phyloP scores from a whole-genome alignment of 345 rosid genomes.

The Camelina sativa region DNA sequence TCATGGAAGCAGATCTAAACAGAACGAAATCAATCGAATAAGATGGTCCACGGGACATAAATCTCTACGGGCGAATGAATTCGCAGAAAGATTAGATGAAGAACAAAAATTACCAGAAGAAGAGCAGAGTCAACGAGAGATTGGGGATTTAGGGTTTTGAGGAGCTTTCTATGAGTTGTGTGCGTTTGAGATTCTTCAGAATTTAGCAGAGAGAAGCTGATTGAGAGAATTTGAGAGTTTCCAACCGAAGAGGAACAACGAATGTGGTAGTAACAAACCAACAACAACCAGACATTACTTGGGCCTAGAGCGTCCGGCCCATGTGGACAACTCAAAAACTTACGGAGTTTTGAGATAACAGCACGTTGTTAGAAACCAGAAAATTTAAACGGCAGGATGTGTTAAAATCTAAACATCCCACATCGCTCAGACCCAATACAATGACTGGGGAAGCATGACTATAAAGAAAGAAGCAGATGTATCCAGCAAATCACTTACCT shows the following conservation, averaged over 20 bases:
- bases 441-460: no score
- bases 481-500: no score
- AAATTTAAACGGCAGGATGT: no score
- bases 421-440: no score
- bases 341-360: no score
- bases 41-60: background rate
- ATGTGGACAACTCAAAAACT: no score
- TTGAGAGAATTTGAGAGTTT: no score
- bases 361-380: no score
- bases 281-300: background rate
- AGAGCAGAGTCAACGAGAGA: background rate
- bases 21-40: background rate
- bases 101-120: conserved; percentile 4
- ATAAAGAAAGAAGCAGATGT: no score
- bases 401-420: no score
- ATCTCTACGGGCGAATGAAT: background rate
- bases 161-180: conserved; percentile 20
- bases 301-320: background rate
- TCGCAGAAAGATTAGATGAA: background rate
- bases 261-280: no score
- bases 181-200: conserved; percentile 1
- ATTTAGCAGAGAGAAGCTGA: background rate
- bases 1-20: background rate
- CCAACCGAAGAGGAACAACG: no score
- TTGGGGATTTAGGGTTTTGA: background rate